phyloP scores from a whole-genome alignment of 768 basidiomycete species.

The Trametes villosa region DNA sequence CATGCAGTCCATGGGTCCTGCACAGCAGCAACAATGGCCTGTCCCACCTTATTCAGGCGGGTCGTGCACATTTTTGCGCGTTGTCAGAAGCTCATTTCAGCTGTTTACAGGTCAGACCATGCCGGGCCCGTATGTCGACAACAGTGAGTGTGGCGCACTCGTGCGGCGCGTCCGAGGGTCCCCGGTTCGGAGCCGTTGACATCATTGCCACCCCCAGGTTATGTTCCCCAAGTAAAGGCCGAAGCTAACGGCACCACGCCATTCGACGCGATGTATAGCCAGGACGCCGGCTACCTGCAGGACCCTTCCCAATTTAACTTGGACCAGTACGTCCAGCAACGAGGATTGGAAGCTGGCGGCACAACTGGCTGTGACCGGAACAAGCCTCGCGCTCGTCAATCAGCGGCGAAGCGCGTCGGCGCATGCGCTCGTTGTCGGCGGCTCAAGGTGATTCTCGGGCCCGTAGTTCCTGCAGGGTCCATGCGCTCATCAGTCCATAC shows the following conservation, averaged over 20 bases:
- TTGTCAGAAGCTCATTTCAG: not conserved
- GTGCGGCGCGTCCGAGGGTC: not conserved
- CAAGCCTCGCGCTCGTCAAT: constrained; percentile 9
- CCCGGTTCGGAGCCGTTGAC: constrained; percentile 6
- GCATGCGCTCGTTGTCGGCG: constrained; percentile 35
- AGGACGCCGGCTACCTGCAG: constrained; percentile 14
- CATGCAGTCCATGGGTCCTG: not conserved
- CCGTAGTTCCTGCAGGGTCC: not conserved
- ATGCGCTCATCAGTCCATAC: not conserved
- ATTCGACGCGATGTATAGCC: constrained; percentile 15
- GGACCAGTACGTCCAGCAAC: constrained; percentile 11
- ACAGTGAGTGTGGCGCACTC: constrained; percentile 4
- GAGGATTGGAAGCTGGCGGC: not conserved
- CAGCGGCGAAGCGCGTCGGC: constrained; percentile 23
- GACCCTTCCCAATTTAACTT: constrained; percentile 15
- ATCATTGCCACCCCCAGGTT: constrained; percentile 1
- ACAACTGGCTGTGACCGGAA: constrained; percentile 18
- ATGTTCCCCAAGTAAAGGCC: constrained; percentile 15
- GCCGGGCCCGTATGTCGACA: constrained; percentile 15
- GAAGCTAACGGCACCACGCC: constrained; percentile 16
- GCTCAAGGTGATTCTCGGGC: constrained; percentile 26
- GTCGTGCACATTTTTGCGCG: not conserved
- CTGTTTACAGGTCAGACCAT: constrained; percentile 7
- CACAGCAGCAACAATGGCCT: constrained; percentile 16
- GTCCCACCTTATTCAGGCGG: constrained; percentile 15